Evolutionary conservation across 139 green algal species (phyloP).

Genomic region (Dunaliella sp.): DNA sequence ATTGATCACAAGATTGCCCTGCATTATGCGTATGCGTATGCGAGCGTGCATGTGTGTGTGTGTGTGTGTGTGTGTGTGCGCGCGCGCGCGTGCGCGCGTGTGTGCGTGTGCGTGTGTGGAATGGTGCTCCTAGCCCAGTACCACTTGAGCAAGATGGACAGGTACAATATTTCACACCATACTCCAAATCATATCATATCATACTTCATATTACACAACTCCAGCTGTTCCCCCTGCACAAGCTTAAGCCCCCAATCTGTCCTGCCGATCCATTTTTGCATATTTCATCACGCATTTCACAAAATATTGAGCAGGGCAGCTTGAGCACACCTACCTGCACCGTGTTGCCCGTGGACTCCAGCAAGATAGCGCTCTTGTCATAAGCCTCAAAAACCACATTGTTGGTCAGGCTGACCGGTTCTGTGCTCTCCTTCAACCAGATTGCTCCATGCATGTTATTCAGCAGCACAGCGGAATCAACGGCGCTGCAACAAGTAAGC

Average conservation of each 20-base stretch:
- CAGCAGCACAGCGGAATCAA: not conserved
- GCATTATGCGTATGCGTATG: not conserved
- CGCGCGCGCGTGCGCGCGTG: not conserved
- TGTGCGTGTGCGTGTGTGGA: not conserved
- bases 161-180: too few species aligned
- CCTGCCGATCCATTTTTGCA: not conserved
- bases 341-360: slow-evolving; percentile 1
- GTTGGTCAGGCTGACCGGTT: not conserved
- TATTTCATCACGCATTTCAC: too few species aligned
- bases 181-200: too few species aligned
- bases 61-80: not conserved
- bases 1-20: slow-evolving; percentile 37
- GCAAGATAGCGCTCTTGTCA: slow-evolving; percentile 25
- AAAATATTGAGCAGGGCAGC: too few species aligned
- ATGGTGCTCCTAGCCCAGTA: not conserved
- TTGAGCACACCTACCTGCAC: too few species aligned
- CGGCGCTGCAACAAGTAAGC: not conserved
- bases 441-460: not conserved
- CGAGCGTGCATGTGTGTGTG: not conserved
- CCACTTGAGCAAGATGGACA: too few species aligned
- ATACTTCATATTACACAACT: too few species aligned
- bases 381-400: slow-evolving; percentile 40
- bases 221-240: not conserved
- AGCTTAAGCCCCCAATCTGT: not conserved
- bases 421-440: not conserved